phyloP scores from a whole-genome alignment of 2,329 filamentous ascomycete species.

The Pseudogymnoascus sp. region DNA sequence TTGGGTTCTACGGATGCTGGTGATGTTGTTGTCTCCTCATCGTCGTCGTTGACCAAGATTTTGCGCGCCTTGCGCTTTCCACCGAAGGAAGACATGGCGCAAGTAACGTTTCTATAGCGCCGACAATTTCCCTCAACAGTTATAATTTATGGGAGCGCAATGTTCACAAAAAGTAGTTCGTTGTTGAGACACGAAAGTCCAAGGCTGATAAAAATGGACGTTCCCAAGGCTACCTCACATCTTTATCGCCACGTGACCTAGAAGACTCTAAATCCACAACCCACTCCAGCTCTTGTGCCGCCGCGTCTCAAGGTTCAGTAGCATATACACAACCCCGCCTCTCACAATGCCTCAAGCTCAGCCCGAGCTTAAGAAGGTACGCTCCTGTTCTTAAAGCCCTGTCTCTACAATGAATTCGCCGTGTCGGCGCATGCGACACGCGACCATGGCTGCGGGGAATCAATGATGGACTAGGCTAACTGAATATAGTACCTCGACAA shows the following conservation, averaged over 20 bases:
- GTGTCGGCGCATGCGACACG: slow-evolving; percentile 1
- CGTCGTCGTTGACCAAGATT: slow-evolving; percentile 64
- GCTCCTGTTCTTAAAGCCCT: slow-evolving; percentile 19
- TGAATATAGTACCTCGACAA: slow-evolving; percentile 88
- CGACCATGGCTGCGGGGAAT: background rate
- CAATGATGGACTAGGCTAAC: slow-evolving; percentile 12
- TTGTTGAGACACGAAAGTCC: background rate
- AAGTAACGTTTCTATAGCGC: background rate
- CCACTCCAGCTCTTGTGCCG: slow-evolving; percentile 6
- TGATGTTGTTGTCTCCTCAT: slow-evolving; percentile 38
- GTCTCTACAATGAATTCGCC: background rate
- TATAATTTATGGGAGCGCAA: background rate
- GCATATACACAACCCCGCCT: slow-evolving; percentile 12
- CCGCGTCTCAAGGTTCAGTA: slow-evolving; percentile 2
- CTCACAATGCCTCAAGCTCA: slow-evolving; percentile 89
- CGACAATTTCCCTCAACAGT: background rate
- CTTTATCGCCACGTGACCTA: slow-evolving; percentile 25
- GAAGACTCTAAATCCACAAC: slow-evolving; percentile 10
- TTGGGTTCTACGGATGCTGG: slow-evolving; percentile 12
- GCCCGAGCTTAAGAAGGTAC: slow-evolving; percentile 96
- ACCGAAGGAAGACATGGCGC: slow-evolving; percentile 36
- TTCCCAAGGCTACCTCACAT: slow-evolving; percentile 7
- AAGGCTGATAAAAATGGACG: slow-evolving; percentile 1
- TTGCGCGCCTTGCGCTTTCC: slow-evolving; percentile 66
- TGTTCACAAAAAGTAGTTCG: background rate